These are phyloP conservation scores for Fusarium udum DNA, from an alignment of 2,329 filamentous ascomycete species.

Conservation along the genomic window DNA sequence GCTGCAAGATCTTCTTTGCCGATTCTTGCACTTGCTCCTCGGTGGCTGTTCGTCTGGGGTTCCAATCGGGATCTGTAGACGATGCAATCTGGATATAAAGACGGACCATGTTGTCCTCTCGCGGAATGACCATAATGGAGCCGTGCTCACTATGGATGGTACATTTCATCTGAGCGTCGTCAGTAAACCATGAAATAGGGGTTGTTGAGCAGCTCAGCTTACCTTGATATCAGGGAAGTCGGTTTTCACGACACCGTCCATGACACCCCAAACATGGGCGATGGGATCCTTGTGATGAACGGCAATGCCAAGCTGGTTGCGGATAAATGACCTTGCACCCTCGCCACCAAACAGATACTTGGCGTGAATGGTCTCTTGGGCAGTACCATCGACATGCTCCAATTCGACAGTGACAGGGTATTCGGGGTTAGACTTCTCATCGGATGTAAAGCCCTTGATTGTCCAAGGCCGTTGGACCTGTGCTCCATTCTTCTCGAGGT, in stretches of 20 bases:
- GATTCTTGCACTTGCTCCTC: constrained; percentile 70
- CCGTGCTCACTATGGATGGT: constrained; percentile 79
- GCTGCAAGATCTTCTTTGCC: constrained; percentile 71
- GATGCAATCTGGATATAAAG: constrained; percentile 75
- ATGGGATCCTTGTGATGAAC: constrained; percentile 77
- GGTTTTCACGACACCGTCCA: constrained; percentile 77
- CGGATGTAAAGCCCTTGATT: constrained; percentile 68
- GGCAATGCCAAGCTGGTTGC: constrained; percentile 72
- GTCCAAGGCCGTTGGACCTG: constrained; percentile 72
- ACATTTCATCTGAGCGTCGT: constrained; percentile 71
- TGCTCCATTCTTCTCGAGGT: constrained; percentile 70
- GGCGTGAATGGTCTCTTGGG: constrained; percentile 71
- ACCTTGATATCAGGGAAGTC: constrained; percentile 82
- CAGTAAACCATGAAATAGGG: constrained; percentile 45
- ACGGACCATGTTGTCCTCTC: constrained; percentile 74
- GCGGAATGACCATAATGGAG: constrained; percentile 82
- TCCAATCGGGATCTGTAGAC: constrained; percentile 68
- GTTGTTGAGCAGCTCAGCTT: constrained; percentile 13
- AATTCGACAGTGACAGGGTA: constrained; percentile 86
- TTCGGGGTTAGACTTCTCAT: constrained; percentile 63
- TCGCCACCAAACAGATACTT: constrained; percentile 79
- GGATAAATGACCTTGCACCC: constrained; percentile 73
- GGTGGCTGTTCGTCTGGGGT: constrained; percentile 70
- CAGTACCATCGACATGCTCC: constrained; percentile 77
- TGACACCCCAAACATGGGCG: constrained; percentile 78